Percentiles rank a stretch among this genome's conserved stretches.
These are phyloP conservation scores for Coprinopsis strossmayeri DNA, from an alignment of 768 basidiomycete species.

Conservation along the genomic window DNA sequence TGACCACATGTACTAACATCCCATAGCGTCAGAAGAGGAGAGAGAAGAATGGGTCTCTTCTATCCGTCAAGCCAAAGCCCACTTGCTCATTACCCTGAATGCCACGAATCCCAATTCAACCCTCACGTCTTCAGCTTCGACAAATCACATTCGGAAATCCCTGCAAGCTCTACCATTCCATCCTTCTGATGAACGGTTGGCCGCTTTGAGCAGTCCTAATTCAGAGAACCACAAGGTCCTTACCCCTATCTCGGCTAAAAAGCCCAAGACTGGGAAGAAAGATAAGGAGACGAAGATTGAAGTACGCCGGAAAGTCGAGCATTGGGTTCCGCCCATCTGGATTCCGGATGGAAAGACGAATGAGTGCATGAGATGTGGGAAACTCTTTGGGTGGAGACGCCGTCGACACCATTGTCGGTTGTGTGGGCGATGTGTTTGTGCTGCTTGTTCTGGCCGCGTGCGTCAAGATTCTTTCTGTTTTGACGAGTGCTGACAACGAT, in stretches of 20 bases:
- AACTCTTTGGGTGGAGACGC: conserved; percentile 70
- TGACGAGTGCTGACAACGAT: conserved; percentile 1
- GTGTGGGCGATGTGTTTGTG: conserved; percentile 83
- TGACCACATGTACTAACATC: no score
- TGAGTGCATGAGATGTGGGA: conserved; percentile 79
- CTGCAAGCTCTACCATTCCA: conserved; percentile 69
- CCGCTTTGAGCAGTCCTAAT: conserved; percentile 20
- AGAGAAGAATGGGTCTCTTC: conserved; percentile 60
- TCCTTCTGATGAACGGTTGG: conserved; percentile 43
- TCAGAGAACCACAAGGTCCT: conserved; percentile 15
- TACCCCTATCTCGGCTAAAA: conserved; percentile 3
- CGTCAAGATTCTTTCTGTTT: conserved; percentile 14
- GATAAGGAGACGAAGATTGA: conserved; percentile 22
- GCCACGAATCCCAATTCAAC: conserved; percentile 75
- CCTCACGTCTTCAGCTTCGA: conserved; percentile 70
- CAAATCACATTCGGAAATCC: conserved; percentile 64
- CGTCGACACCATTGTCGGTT: conserved; percentile 83
- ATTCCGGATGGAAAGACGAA: conserved; percentile 82
- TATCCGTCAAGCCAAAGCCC: conserved; percentile 64
- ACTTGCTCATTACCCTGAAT: conserved; percentile 65
- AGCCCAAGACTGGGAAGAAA: conserved; percentile 14
- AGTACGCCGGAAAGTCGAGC: conserved; percentile 54
- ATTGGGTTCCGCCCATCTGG: conserved; percentile 91
- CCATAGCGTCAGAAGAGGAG: conserved; percentile 50
- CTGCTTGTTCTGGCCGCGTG: conserved; percentile 75